Evolutionary conservation across 495 filamentous ascomycete genomes (phyloP).

Genomic region (Glarea lozoyensis): DNA sequence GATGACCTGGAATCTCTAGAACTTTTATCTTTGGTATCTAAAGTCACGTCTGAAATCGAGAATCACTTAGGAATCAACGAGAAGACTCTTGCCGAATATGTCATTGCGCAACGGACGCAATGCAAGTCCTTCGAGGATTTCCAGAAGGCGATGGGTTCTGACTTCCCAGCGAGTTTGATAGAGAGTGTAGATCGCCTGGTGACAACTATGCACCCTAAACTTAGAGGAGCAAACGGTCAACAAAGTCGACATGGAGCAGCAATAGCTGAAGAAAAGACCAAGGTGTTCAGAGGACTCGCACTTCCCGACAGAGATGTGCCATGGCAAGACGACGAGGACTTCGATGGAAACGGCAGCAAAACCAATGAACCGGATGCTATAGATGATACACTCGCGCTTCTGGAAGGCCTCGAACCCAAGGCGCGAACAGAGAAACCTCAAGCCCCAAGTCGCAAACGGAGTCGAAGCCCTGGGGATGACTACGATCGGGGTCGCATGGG

Average conservation of each 20-base stretch:
- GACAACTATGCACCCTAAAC: constrained; percentile 81
- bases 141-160: constrained; percentile 66
- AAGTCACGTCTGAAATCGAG: constrained; percentile 86
- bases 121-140: constrained; percentile 60
- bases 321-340: constrained; percentile 43
- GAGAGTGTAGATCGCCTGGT: constrained; percentile 87
- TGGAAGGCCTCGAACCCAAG: constrained; percentile 80
- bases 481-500: constrained; percentile 27
- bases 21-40: constrained; percentile 85
- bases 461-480: constrained; percentile 61
- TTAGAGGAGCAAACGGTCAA: constrained; percentile 40
- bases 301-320: constrained; percentile 69
- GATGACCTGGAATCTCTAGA: constrained; percentile 87
- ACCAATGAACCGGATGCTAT: constrained; percentile 47
- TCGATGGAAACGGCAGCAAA: constrained; percentile 16
- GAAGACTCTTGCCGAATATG: constrained; percentile 90
- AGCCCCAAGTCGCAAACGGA: constrained; percentile 52
- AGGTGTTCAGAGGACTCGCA: constrained; percentile 81
- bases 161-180: constrained; percentile 82
- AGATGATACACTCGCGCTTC: constrained; percentile 87
- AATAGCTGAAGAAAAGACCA: constrained; percentile 51
- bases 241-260: constrained; percentile 26
- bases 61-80: constrained; percentile 92
- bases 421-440: constrained; percentile 32
- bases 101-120: constrained; percentile 83